phyloP scores from a whole-genome alignment of 2,329 filamentous ascomycete species.

The Trichoderma koningii region DNA sequence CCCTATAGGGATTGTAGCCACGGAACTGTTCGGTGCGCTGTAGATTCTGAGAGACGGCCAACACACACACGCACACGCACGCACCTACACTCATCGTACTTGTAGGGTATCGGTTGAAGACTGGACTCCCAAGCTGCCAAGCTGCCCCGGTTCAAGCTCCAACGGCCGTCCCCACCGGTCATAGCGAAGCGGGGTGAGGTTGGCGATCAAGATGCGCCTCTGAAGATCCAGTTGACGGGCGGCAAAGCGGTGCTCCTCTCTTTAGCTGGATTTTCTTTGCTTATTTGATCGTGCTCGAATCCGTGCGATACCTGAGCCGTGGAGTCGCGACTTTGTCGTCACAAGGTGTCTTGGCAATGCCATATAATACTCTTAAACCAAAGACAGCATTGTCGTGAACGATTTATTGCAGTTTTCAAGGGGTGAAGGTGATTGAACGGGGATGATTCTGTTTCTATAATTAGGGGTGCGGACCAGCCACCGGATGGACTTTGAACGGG shows the following conservation, averaged over 20 bases:
- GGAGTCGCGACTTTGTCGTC: constrained; percentile 22
- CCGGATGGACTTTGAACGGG: too few relatives aligned
- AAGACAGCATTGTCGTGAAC: neutral
- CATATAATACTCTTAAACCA: neutral
- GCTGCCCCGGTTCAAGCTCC: neutral
- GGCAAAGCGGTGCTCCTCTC: neutral
- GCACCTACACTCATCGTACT: too few relatives aligned
- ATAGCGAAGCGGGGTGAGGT: constrained; percentile 12
- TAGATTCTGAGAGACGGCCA: too few relatives aligned
- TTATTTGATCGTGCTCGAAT: neutral
- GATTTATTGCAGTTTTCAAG: neutral
- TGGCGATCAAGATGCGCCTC: constrained; percentile 25
- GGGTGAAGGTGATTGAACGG: neutral
- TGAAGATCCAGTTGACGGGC: constrained; percentile 15
- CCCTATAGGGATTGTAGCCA: too few relatives aligned
- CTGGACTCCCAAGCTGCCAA: neutral
- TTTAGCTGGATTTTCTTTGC: neutral
- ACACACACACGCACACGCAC: too few relatives aligned
- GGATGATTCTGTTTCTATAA: too few relatives aligned
- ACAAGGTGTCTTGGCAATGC: constrained; percentile 19
- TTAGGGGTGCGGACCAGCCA: too few relatives aligned
- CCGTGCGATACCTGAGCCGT: constrained; percentile 17
- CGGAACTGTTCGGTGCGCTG: too few relatives aligned
- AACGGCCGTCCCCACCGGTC: constrained; percentile 8
- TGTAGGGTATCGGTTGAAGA: too few relatives aligned